Percentiles rank a stretch among this genome's conserved stretches.
Evolutionary conservation across 768 basidiomycete species (phyloP).

Genomic region (Leccinum rimulosum): DNA sequence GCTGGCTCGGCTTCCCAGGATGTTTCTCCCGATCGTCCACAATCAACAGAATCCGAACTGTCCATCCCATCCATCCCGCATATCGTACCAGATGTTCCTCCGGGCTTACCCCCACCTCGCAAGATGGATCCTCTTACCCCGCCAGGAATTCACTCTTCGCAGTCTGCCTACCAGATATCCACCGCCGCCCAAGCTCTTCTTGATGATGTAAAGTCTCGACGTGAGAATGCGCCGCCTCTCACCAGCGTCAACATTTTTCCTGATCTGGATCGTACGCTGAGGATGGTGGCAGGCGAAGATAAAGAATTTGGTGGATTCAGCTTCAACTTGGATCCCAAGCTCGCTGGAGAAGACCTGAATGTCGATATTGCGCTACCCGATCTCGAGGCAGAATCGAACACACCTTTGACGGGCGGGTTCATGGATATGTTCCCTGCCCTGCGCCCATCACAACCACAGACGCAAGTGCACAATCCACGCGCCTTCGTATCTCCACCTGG

Average conservation of each 20-base stretch:
- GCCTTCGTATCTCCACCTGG: conserved; percentile 52
- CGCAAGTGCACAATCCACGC: conserved; percentile 25
- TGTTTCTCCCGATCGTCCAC: conserved; percentile 39
- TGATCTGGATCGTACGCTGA: conserved; percentile 82
- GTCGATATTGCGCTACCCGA: conserved; percentile 44
- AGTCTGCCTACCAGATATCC: conserved; percentile 76
- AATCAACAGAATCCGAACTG: conserved; percentile 37
- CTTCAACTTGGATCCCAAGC: conserved; percentile 81
- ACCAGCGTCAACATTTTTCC: conserved; percentile 70
- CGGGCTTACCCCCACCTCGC: conserved; percentile 44
- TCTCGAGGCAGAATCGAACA: conserved; percentile 43
- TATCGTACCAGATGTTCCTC: conserved; percentile 50
- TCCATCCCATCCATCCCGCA: conserved; percentile 45
- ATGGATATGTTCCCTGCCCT: conserved; percentile 70
- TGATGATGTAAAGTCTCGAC: conserved; percentile 76
- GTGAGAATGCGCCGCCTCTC: conserved; percentile 51
- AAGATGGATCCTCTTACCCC: conserved; percentile 52
- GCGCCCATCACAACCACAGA: conserved; percentile 32
- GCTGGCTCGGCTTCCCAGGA: conserved; percentile 44
- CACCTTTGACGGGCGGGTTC: conserved; percentile 64
- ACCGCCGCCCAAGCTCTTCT: conserved; percentile 80
- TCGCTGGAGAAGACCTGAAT: conserved; percentile 49
- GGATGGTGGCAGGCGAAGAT: conserved; percentile 64
- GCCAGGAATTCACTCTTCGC: conserved; percentile 41
- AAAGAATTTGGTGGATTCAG: conserved; percentile 69